These are phyloP conservation scores for Kurtzmaniella quercitrusa DNA, from an alignment of 1,139 yeast genomes.

Conservation along the genomic window DNA sequence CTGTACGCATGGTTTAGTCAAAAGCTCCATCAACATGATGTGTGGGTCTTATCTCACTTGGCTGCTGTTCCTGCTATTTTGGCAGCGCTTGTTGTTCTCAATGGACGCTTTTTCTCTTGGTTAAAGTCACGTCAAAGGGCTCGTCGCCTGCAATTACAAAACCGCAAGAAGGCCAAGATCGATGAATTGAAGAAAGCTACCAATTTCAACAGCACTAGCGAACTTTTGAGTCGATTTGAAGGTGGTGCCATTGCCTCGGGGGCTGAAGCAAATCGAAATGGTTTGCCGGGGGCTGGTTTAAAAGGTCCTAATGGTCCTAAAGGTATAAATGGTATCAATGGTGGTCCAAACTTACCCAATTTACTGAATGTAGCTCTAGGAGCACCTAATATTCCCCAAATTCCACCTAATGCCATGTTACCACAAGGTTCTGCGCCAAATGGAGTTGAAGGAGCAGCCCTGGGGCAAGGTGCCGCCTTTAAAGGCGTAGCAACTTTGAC, in stretches of 20 bases:
- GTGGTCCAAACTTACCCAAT: conserved; percentile 1
- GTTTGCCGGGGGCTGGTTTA: conserved; percentile 28
- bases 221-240: conserved; percentile 64
- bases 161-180: conserved; percentile 57
- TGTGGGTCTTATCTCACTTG: conserved; percentile 13
- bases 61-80: conserved; percentile 27
- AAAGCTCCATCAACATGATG: conserved; percentile 19
- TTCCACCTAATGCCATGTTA: no score
- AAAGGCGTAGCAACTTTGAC: no score
- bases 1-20: conserved; percentile 19
- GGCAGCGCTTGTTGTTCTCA: conserved; percentile 16
- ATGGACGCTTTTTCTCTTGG: conserved; percentile 7
- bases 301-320: neutral
- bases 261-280: conserved; percentile 17
- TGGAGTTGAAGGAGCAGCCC: no score
- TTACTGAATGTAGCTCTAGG: no score
- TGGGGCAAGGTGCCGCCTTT: no score
- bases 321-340: conserved; percentile 1
- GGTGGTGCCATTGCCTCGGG: conserved; percentile 20
- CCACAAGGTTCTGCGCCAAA: no score
- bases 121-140: conserved; percentile 4
- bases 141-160: conserved; percentile 34
- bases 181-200: conserved; percentile 76
- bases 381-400: no score
- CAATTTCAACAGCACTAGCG: conserved; percentile 72